Base-by-base conservation (phyloP, 371 early-diverging fungal species). In the Polyrhizophydium stewartii region DNA sequence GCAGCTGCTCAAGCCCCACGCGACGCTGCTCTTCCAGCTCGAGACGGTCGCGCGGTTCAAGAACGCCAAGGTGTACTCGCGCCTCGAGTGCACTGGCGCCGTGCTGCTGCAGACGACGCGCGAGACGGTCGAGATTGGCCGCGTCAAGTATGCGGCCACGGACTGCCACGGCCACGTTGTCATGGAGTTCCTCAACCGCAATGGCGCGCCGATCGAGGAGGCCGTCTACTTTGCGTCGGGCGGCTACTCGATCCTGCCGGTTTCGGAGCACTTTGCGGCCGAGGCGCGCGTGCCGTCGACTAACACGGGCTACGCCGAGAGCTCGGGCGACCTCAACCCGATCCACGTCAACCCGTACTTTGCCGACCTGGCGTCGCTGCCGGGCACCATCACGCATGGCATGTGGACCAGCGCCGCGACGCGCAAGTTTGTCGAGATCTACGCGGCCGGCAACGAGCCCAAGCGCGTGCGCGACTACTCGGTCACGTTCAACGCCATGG, bases 391-490 rank as follows among this genome's bases (percentile, higher is more conserved):
- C 67, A 96, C 97, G 28, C 97, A 96, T 73, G 97, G 97, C 61
- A 94, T 96, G 96, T 96, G 96, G 96, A 95, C 96, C 59, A 85
- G 87, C 59, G 97, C 97, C 21, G 88, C 94, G 21, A 90, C 94
- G 53, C 89, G 96, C 76, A 92, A 92, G 82, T 92, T 94, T 75
- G 93, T 96, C 57, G 97, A 96, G 75, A 85, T 86, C 62, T 88
- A 89, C 63, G 96, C 95, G 63, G 97, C 97, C 57, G 93, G 94
- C 75, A 96, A 96, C 79, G 87, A 88, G 58, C 94, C 97, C 49
- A 82, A 86, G 69, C 89, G 95, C 50, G 92, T 95, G 37, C 86
- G 84, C 50, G 85, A 84, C 53, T 94, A 91, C 73, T 68, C 84
- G 38, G 93, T 91, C 57, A 81, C 81, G 59, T 92, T 96, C 76